Conservation (phyloP, 1,139 yeast genomes). For the Candida sojae region DNA sequence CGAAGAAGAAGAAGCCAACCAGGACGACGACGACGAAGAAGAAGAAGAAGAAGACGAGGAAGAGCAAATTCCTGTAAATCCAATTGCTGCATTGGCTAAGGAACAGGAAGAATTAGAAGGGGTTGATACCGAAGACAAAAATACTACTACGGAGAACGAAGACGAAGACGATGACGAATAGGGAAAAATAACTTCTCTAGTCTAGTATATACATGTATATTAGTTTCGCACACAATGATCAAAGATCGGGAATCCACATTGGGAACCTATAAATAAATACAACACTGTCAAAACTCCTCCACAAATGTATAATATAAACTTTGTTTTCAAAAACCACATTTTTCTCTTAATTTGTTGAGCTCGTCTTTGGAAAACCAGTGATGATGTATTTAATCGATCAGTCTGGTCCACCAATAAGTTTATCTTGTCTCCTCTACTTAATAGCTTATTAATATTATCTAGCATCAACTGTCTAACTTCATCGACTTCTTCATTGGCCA, state of each 20-base stretch:
- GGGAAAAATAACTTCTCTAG: conserved; percentile 3
- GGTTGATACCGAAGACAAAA: conserved; percentile 11
- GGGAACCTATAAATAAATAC: conserved; percentile 47
- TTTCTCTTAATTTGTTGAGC: conserved; percentile 65
- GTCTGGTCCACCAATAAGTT: conserved; percentile 79
- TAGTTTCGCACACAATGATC: conserved; percentile 22
- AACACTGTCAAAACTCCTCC: conserved; percentile 29
- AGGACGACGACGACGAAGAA: conserved; percentile 15
- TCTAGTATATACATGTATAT: background rate
- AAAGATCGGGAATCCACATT: conserved; percentile 54
- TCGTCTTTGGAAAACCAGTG: conserved; percentile 71
- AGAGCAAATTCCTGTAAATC: conserved; percentile 20
- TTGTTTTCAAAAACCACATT: conserved; percentile 66
- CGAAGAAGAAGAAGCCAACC: conserved; percentile 9
- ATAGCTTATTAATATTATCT: conserved; percentile 66
- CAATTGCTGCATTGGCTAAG: conserved; percentile 22
- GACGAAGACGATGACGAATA: conserved; percentile 11
- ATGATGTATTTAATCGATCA: conserved; percentile 66
- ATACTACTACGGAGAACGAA: conserved; percentile 14
- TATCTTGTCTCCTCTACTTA: conserved; percentile 81
- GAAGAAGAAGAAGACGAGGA: conserved; percentile 18
- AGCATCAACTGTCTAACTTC: conserved; percentile 64
- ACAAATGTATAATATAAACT: conserved; percentile 36
- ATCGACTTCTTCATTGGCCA: conserved; percentile 51
- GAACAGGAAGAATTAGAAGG: conserved; percentile 28